Conservation (phyloP, 2,329 filamentous ascomycete genomes). For the Plectosphaerella sp. region DNA sequence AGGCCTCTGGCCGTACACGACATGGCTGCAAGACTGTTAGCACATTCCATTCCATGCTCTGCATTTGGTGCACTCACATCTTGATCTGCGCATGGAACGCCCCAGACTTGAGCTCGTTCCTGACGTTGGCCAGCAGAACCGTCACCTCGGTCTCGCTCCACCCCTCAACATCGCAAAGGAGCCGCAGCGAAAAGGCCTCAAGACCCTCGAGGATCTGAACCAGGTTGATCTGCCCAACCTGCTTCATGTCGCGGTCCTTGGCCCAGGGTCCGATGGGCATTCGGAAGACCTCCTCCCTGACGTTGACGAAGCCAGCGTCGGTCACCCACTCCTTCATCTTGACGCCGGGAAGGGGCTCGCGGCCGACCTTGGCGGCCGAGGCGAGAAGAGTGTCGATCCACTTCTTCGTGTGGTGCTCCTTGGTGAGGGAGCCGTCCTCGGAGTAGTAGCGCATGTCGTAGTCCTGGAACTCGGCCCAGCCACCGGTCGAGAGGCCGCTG, state of each 20-base stretch:
- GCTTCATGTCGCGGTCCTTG: conserved; percentile 28
- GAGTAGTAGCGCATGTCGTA: conserved; percentile 14
- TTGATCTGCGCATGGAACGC: conserved; percentile 19
- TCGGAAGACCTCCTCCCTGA: conserved; percentile 22
- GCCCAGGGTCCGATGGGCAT: conserved; percentile 34
- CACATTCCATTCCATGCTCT: not conserved
- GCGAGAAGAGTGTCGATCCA: conserved; percentile 14
- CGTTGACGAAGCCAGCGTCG: conserved; percentile 31
- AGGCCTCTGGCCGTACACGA: conserved; percentile 13
- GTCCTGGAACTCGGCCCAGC: conserved; percentile 23
- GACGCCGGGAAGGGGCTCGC: conserved; percentile 22
- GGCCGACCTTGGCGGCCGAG: conserved; percentile 9
- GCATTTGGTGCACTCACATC: conserved; percentile 9
- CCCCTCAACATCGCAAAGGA: conserved; percentile 22
- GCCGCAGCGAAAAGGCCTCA: conserved; percentile 16
- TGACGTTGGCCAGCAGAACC: conserved; percentile 20
- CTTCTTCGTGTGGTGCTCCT: conserved; percentile 2
- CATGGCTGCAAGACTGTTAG: conserved; percentile 4
- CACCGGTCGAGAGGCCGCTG: conserved; percentile 28
- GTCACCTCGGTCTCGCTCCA: conserved; percentile 20
- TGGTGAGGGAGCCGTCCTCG: conserved; percentile 15
- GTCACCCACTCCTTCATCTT: conserved; percentile 24
- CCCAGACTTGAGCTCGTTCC: conserved; percentile 21
- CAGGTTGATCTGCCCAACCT: conserved; percentile 20
- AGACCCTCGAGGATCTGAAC: conserved; percentile 13